phyloP scores from a whole-genome alignment of 108 stramenopile species.

The Seminavis robusta region DNA sequence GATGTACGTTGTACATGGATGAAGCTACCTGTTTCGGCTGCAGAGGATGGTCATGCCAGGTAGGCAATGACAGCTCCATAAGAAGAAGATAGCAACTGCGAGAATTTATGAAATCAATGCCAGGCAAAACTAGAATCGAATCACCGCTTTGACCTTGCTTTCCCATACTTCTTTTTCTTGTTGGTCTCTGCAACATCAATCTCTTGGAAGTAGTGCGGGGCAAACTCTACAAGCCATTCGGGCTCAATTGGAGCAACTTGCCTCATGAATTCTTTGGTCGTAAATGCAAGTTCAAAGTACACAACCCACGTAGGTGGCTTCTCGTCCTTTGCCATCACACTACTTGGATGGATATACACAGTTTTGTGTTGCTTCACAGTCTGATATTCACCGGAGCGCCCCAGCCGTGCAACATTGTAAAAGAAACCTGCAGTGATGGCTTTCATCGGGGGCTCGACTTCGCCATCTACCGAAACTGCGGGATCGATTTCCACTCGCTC shows the following conservation, averaged over 20 bases:
- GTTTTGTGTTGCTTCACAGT: conserved; percentile 95
- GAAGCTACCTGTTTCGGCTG: no score
- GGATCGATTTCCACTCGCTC: conserved; percentile 97
- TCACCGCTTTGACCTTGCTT: no score
- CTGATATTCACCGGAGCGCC: conserved; percentile 90
- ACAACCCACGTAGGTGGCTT: conserved; percentile 91
- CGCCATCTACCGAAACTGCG: conserved; percentile 50
- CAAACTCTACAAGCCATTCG: conserved; percentile 95
- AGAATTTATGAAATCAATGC: no score
- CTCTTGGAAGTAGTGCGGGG: conserved; percentile 96
- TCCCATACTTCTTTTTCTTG: conserved; percentile 90
- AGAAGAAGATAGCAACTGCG: no score
- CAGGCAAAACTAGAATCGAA: no score
- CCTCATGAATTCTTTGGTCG: conserved; percentile 98
- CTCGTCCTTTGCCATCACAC: conserved; percentile 89
- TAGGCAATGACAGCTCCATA: no score
- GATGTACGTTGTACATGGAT: no score
- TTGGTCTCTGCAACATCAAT: conserved; percentile 88
- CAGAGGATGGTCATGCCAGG: no score
- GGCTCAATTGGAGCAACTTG: conserved; percentile 94
- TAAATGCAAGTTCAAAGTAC: conserved; percentile 97
- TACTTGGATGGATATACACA: conserved; percentile 96
- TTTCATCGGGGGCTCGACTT: conserved; percentile 83
- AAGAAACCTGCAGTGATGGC: conserved; percentile 98
- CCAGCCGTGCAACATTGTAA: conserved; percentile 92